Base-by-base conservation (phyloP, 2,329 filamentous ascomycete species). In the Talaromyces amestolkiae region DNA sequence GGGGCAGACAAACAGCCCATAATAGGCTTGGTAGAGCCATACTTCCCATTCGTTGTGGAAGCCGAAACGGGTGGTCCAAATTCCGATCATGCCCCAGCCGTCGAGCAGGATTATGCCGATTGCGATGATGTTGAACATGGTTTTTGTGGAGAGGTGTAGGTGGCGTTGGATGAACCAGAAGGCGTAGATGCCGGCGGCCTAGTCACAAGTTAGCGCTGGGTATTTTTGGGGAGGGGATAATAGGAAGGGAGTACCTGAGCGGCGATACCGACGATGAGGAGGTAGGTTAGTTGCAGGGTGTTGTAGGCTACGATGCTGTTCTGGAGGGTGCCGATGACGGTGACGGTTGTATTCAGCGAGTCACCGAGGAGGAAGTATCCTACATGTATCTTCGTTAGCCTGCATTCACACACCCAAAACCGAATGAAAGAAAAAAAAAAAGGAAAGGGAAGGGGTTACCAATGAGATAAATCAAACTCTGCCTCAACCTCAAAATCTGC, bases 351-450 rank as follows among this genome's bases (percentile, higher is more conserved):
- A 73, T 90, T 90, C 41, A 90, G 79, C 1, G 85, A 87, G 74
- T 91, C 89, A n/a, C 87, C 88, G 0, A 91, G 82, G 1, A 91
- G 79, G 72, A 91, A 90, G 71, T 89, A 91, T 3, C 83, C 81
- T 75, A 24, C 13, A 31, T 31, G 27, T 31, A 31, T 4, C 15
- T 2, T 11, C n/a, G 15, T 56, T 24, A 54, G 31, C 51, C 11
- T 11, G 35, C 35, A 37, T 22, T 1, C 31, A 35, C n/a, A 54
- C 9, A 33, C 15, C 8, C 5, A 22, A 31, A 31, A 31, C 6
- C 27, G 27, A 31, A 31, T 3, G 27, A 27, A 27, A 27, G 3
- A 27, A 27, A 31, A 31, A 7, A 31, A 4, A 22, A 15, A 33
- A 1, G 27, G 2, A 37, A 10, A 13, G 11, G 22, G 31, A 15